Evolutionary conservation across 768 basidiomycete species (phyloP).

Genomic region (Lactifluus subvellereus): DNA sequence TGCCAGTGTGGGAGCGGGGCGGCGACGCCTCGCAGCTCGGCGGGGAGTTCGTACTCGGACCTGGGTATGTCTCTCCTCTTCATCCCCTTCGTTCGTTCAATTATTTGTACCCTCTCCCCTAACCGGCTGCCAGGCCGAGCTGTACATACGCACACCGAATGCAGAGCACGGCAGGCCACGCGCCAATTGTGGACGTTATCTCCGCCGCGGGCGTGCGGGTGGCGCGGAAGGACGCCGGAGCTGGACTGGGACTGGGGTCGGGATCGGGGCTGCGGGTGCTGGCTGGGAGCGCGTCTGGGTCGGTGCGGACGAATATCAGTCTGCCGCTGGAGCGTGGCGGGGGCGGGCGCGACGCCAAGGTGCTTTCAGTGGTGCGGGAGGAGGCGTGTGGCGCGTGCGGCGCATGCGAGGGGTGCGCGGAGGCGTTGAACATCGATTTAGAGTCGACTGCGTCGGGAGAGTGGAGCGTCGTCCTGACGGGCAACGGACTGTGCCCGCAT

Average conservation of each 20-base stretch:
- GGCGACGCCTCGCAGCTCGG: constrained; percentile 78
- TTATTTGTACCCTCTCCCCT: neutral
- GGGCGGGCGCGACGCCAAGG: constrained; percentile 15
- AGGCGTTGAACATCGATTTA: constrained; percentile 16
- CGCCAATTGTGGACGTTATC: constrained; percentile 64
- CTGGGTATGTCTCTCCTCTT: constrained; percentile 39
- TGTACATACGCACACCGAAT: constrained; percentile 82
- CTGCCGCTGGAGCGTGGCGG: constrained; percentile 9
- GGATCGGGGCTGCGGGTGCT: neutral
- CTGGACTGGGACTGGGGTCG: neutral
- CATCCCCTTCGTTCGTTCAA: neutral
- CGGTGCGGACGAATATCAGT: neutral
- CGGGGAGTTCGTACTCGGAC: constrained; percentile 79
- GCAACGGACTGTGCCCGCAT: neutral
- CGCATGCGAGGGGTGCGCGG: constrained; percentile 8
- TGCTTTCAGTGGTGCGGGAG: constrained; percentile 23
- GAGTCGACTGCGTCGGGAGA: constrained; percentile 23
- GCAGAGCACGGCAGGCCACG: constrained; percentile 68
- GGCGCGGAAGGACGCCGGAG: neutral
- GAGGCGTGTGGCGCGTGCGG: constrained; percentile 16
- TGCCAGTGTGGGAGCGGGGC: constrained; percentile 78
- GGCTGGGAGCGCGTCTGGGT: neutral
- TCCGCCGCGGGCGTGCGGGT: constrained; percentile 48
- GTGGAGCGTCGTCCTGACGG: constrained; percentile 19
- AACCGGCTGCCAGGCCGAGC: constrained; percentile 40